Percentiles rank a stretch among this genome's conserved stretches.
Evolutionary conservation across 2,329 filamentous ascomycete species (phyloP).

Genomic region (Phyllosticta paracitricarpa): DNA sequence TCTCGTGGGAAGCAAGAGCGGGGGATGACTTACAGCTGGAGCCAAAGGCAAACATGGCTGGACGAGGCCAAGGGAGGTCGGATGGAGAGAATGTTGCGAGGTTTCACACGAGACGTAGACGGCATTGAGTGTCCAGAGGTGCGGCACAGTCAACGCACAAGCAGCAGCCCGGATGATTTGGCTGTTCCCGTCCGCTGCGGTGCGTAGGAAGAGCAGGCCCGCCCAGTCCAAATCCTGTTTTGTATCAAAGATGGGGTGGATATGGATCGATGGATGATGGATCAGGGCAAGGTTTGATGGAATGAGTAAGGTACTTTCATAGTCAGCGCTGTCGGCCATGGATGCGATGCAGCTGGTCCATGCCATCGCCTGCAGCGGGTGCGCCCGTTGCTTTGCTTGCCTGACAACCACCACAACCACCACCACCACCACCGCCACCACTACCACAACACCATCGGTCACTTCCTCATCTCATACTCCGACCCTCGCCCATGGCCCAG

Average conservation of each 20-base stretch:
- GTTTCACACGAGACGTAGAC: constrained; percentile 8
- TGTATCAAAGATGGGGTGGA: neutral
- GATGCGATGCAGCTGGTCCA: neutral
- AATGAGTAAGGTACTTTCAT: neutral
- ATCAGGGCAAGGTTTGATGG: neutral
- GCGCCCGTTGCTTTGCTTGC: neutral
- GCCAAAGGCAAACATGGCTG: constrained; percentile 25
- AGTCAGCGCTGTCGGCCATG: too few relatives aligned
- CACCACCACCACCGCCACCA: neutral
- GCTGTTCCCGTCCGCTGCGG: neutral
- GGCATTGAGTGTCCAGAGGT: neutral
- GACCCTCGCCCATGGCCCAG: neutral
- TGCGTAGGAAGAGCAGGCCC: neutral
- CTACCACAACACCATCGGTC: neutral
- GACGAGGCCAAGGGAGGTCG: constrained; percentile 4
- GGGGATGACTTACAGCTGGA: constrained; percentile 21
- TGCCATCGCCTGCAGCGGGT: neutral
- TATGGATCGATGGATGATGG: neutral
- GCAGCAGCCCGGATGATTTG: constrained; percentile 4
- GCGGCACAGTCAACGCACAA: neutral
- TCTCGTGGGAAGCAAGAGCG: neutral
- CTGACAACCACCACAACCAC: neutral
- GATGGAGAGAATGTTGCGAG: constrained; percentile 1
- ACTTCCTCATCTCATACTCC: neutral
- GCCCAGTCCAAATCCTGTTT: neutral